Evolutionary conservation across 768 basidiomycete genomes (phyloP).

Genomic region (Rossbeevera mucosa): DNA sequence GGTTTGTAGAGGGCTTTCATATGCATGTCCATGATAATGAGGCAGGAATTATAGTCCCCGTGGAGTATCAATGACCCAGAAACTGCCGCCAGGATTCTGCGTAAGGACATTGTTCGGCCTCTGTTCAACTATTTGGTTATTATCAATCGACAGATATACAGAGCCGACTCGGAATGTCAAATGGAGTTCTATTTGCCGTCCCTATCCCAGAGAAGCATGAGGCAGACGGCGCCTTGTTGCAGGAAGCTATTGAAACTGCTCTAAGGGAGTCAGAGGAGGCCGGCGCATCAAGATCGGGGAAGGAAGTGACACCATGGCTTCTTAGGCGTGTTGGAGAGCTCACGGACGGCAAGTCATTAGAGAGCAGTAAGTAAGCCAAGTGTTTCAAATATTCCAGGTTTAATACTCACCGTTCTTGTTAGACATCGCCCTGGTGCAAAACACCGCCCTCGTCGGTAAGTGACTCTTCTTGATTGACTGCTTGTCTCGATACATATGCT

Average conservation of each 20-base stretch:
- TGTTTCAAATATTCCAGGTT: background rate
- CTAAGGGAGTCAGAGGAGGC: constrained; percentile 77
- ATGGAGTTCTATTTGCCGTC: constrained; percentile 79
- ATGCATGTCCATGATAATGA: background rate
- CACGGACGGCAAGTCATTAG: constrained; percentile 68
- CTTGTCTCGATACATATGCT: background rate
- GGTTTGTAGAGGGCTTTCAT: constrained; percentile 26
- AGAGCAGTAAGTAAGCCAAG: constrained; percentile 62
- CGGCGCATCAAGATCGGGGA: constrained; percentile 76
- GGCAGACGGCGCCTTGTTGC: constrained; percentile 59
- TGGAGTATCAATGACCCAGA: constrained; percentile 65
- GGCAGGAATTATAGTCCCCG: constrained; percentile 53
- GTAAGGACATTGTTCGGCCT: constrained; percentile 41
- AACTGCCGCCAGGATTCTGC: constrained; percentile 68
- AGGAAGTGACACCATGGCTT: constrained; percentile 94
- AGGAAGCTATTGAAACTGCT: constrained; percentile 78
- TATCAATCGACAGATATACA: constrained; percentile 51
- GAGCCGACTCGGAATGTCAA: constrained; percentile 62
- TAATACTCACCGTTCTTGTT: constrained; percentile 13
- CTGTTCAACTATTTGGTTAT: constrained; percentile 1
- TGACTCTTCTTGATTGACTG: constrained; percentile 5
- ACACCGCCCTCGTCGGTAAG: constrained; percentile 80
- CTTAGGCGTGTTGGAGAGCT: constrained; percentile 78
- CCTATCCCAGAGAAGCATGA: constrained; percentile 84
- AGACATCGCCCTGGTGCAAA: constrained; percentile 87